Base-by-base conservation (phyloP, 2,329 filamentous ascomycete genomes). In the Albophoma yamanashiensis region DNA sequence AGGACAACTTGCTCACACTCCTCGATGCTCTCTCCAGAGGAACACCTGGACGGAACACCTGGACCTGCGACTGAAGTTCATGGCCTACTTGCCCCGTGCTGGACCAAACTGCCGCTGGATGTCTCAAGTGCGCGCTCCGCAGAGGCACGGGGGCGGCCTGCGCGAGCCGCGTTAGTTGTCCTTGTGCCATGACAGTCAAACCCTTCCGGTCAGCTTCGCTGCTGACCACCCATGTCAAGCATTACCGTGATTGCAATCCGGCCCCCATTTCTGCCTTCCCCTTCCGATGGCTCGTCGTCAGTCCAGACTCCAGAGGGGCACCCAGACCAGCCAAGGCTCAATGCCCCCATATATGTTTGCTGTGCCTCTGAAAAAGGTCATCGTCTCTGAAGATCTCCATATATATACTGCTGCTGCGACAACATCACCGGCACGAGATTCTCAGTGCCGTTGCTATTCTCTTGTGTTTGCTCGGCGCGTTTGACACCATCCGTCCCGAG, bases 161-260 rank as follows among this genome's bases (percentile, higher is more conserved):
- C 50, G 27, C 34, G 58, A 15, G 22, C 34, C 7, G 38, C n/a
- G n/a, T 45, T 42, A 27, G 20, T 15, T 39, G n/a, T 34, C 22
- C 31, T 60, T 52, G 59, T 60, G 59, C 40, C 55, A 60, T 60
- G 56, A 43, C 47, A 60, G 47, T 58, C 40, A 52, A 53, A 25
- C 57, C 55, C 45, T 25, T 55, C 15, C 15, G 27, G 56, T 38
- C 22, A n/a, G 34, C 42, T 47, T 17, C 6, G 43, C 17, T 40
- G 57, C 57, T 55, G 50, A 56, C n/a, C 38, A 50, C 50, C 52
- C 58, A 47, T 56, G 58, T 56, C 39, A 8, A 22, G 50, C 15
- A 45, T 59, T 56, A 42, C 39, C 22, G 6, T 43, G 39, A 42
- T 43, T 1, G 27, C 27, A 43, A 7, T 52, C 4, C 17, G 31